These are phyloP conservation scores for Penicillium vulpinum DNA, from an alignment of 2,329 filamentous ascomycete species.

Conservation along the genomic window DNA sequence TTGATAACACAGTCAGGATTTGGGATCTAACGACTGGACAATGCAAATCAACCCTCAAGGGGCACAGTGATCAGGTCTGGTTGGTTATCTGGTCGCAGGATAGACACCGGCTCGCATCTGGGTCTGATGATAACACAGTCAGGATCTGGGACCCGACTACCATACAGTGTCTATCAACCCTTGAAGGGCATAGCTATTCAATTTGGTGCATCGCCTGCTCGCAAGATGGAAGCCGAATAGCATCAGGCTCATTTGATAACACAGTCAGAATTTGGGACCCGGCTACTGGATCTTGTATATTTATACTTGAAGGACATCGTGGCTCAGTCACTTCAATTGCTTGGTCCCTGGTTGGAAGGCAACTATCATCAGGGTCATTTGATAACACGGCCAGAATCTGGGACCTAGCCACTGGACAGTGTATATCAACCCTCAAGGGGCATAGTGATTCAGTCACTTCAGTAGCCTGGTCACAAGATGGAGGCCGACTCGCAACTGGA, in stretches of 20 bases:
- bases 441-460: conserved; percentile 1
- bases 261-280: conserved; percentile 7
- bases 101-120: conserved; percentile 25
- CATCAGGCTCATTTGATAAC: background rate
- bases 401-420: conserved; percentile 3
- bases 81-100: conserved; percentile 29
- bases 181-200: background rate
- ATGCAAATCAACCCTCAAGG: conserved; percentile 2
- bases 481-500: conserved; percentile 1
- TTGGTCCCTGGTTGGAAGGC: conserved; percentile 10
- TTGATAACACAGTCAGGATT: conserved; percentile 4
- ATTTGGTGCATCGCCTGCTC: background rate
- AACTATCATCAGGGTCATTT: conserved; percentile 5
- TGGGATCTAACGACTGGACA: conserved; percentile 2
- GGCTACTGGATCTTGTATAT: conserved; percentile 12
- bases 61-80: conserved; percentile 14
- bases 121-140: conserved; percentile 24
- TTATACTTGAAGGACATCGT: conserved; percentile 17
- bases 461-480: background rate
- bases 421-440: background rate
- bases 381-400: conserved; percentile 8
- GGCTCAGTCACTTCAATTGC: conserved; percentile 2
- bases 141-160: conserved; percentile 42
- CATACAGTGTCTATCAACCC: conserved; percentile 12
- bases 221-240: background rate